Base-by-base conservation (phyloP, 2,329 filamentous ascomycete genomes). In the Didymella exigua region DNA sequence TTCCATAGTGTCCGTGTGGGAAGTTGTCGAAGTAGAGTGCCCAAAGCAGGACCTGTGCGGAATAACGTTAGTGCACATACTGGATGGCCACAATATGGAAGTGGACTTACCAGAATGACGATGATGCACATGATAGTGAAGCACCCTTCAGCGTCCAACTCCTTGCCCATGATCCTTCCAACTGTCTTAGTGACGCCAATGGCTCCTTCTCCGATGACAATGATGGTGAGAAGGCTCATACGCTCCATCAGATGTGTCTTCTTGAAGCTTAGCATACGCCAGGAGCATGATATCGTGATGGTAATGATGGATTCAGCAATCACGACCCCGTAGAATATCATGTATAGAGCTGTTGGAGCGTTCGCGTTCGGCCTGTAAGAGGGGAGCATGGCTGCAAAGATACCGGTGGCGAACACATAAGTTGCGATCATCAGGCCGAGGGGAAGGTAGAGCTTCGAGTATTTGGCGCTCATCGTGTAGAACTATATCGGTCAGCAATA, bases 121-220 rank as follows among this genome's bases (percentile, higher is more conserved):
- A 75, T 73, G 49, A 75, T 73, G 52, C 71, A 74, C 66, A 75
- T 71, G 26, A 75, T 66, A 10, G 71, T 51, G 33, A 73, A 68
- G 44, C 69, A 73, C 8, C 71, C 70, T 33, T 75, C 71, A 8
- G 66, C 60, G 38, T 75, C 67, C 7, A 75, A 53, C 2, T 72
- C 62, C 49, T 75, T 75, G 2, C 73, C 71, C 73, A 75, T 74
- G 46, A 75, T 61, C 31, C 66, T 65, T 5, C 66, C 64, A 16
- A 88, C 82, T 30, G 80, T 81, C 66, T 81, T 80, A 21, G 81
- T 82, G 24, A 88, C 76, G n/a, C 83, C 81, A 33, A 88, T 86
- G 14, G 86, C 82, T 45, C 85, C 85, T 64, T 89, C 86, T 13
- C 86, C 86, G 54, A 89, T 81, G 51, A 89, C 85, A 56, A 89